Conservation (phyloP, 2,329 filamentous ascomycete species). For the Teratosphaeria viscida region DNA sequence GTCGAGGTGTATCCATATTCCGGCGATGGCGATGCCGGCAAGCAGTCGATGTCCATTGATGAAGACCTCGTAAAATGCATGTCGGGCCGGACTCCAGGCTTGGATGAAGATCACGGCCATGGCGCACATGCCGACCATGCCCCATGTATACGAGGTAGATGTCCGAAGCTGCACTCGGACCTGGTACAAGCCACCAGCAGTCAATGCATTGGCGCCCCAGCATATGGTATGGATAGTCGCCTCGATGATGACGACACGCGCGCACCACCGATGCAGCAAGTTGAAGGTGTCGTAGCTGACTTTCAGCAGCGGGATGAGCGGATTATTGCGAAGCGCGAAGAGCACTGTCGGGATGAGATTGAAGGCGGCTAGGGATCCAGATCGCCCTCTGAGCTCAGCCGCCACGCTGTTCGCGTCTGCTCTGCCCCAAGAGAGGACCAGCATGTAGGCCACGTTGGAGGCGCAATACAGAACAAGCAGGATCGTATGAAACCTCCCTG, state of each 20-base stretch:
- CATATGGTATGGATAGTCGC: constrained; percentile 58
- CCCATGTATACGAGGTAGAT: constrained; percentile 55
- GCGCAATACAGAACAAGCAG: constrained; percentile 58
- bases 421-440: constrained; percentile 51
- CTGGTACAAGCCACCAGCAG: constrained; percentile 52
- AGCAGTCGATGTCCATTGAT: constrained; percentile 74
- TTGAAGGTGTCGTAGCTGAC: constrained; percentile 98
- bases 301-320: constrained; percentile 67
- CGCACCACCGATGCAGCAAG: constrained; percentile 74
- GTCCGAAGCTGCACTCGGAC: constrained; percentile 44
- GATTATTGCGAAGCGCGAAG: constrained; percentile 86
- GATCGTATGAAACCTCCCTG: constrained; percentile 65
- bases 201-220: constrained; percentile 58
- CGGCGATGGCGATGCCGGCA: constrained; percentile 55
- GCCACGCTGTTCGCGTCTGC: constrained; percentile 45
- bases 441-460: constrained; percentile 68
- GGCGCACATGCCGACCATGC: constrained; percentile 48
- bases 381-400: constrained; percentile 75
- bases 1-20: constrained; percentile 69
- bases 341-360: constrained; percentile 90
- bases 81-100: constrained; percentile 69
- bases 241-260: constrained; percentile 61
- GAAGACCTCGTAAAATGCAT: constrained; percentile 97
- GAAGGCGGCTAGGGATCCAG: constrained; percentile 70
- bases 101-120: constrained; percentile 58